Base-by-base conservation (phyloP, 73 alveolate genomes). In the Tetrahymena elliotti region DNA sequence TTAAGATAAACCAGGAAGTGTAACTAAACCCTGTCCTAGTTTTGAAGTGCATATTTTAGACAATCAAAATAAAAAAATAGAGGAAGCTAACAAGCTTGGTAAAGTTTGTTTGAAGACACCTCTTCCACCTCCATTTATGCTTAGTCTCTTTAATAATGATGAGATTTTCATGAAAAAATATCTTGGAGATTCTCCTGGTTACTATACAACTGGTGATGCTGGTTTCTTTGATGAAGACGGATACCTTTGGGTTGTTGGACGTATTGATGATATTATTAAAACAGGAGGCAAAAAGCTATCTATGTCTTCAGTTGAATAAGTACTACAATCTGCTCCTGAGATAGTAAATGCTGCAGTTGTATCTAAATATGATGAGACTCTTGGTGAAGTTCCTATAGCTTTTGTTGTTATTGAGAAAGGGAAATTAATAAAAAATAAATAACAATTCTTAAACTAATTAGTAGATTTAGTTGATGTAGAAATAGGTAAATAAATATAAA, bases 71-170 rank as follows among this genome's bases (percentile, higher is more conserved):
- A 94, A 98, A 40, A 47, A 93, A 47, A 95, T 97, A 54, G 96
- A 41, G 35, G 88, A 68, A 31, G 98, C 98, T 36, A 95, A 94
- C 31, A 83, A 94, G 68, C 92, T 97, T 82, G 99, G 99, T 35
- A 97, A 96, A 94, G 98, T 99, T 24, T 97, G 98, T 38, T 97
- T 98, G 37, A 97, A 97, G 96, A 97, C 99, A 82, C 99, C 99
- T 47, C 94, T 99, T 97, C 99, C 99, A 40, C 99, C 99, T 8
- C 99, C 99, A 13, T 98, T 99, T 95, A 98, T 99, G 99, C 97
- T 97, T 54, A 98, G 99, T 52, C 97, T 99, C 31, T 99, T 98
- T 99, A 97, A 98, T 52, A 99, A 98, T 95, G 99, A 99, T 84
- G 98, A 98, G 68, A 99, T 99, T 4, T 99, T 98, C 93, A 96